These are phyloP conservation scores for Amphirosellinia nigrospora DNA, from an alignment of 495 filamentous ascomycete species.

Conservation along the genomic window DNA sequence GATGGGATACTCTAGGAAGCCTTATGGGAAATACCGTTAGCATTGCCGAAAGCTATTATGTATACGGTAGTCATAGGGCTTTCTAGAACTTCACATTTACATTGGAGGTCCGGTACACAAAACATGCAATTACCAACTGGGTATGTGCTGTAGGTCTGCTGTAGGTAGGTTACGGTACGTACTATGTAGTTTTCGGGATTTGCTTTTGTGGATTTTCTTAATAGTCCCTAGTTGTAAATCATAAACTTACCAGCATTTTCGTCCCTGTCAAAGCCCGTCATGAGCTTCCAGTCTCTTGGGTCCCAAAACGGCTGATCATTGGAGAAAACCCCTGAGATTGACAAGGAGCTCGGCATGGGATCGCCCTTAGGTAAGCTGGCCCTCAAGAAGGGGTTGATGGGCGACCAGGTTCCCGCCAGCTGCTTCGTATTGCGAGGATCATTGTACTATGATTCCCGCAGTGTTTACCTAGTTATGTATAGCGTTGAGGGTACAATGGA, in stretches of 20 bases:
- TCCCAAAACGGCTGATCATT: constrained; percentile 16
- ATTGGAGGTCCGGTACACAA: not conserved
- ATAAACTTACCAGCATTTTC: constrained; percentile 4
- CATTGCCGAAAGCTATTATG: not conserved
- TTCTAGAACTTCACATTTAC: not conserved
- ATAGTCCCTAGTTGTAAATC: not conserved
- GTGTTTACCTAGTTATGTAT: constrained; percentile 9
- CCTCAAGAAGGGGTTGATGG: not conserved
- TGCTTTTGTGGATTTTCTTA: not conserved
- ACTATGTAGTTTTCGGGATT: constrained; percentile 9
- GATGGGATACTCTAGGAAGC: not conserved
- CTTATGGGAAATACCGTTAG: not conserved
- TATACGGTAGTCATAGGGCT: not conserved
- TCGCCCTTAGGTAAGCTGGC: not conserved
- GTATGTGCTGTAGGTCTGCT: not conserved
- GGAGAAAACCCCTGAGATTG: constrained; percentile 24
- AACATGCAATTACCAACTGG: not conserved
- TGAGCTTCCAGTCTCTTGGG: constrained; percentile 27
- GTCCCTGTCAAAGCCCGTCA: constrained; percentile 13
- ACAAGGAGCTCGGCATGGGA: constrained; percentile 11
- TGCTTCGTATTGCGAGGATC: constrained; percentile 12
- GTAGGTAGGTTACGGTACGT: too few relatives aligned
- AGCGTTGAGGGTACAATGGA: not conserved
- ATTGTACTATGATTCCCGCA: not conserved
- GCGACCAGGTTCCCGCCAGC: not conserved